Percentiles rank a stretch among this genome's conserved stretches.
phyloP scores from a whole-genome alignment of 805 yeast species.

The Monosporozyma solicola region DNA sequence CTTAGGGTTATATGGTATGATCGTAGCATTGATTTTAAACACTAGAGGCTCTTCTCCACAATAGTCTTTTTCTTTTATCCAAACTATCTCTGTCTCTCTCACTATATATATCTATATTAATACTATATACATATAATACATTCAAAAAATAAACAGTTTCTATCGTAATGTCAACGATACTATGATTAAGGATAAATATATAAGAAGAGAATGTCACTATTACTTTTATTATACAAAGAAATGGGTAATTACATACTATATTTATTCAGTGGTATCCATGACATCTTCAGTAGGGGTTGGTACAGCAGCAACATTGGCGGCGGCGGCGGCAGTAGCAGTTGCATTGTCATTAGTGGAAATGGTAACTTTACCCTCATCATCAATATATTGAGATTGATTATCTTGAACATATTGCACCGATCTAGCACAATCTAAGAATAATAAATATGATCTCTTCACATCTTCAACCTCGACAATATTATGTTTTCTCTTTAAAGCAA shows the following conservation, averaged over 20 bases:
- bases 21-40: constrained; percentile 84
- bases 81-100: neutral
- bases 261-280: constrained; percentile 29
- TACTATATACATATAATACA: neutral
- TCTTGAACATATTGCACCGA: constrained; percentile 80
- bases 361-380: constrained; percentile 66
- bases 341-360: constrained; percentile 30
- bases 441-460: constrained; percentile 74
- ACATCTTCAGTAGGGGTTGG: constrained; percentile 14
- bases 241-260: neutral
- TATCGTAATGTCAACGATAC: too few species aligned
- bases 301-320: neutral
- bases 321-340: neutral
- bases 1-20: constrained; percentile 87
- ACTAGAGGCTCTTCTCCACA: constrained; percentile 59
- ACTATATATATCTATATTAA: neutral
- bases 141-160: too few species aligned
- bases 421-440: constrained; percentile 83
- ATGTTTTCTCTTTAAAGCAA: constrained; percentile 74
- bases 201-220: neutral
- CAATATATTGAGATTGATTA: constrained; percentile 57
- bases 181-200: neutral
- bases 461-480: constrained; percentile 62
- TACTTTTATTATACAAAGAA: neutral
- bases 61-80: too few species aligned